Base-by-base conservation (phyloP, 306 rosid species). In the Dryas octopetala region DNA sequence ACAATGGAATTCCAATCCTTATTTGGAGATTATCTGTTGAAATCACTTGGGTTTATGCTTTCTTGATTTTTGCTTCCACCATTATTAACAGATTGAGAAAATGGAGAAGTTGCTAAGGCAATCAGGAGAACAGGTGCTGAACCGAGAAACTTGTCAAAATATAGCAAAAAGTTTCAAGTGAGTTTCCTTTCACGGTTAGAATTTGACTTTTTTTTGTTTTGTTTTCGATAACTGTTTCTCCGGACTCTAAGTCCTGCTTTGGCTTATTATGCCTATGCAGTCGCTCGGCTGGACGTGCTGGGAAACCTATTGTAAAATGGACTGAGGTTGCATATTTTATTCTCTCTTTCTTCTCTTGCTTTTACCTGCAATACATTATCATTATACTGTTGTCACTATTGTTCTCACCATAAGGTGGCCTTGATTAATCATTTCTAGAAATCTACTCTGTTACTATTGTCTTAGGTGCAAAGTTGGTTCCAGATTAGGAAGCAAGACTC, bases 261-360 rank as follows among this genome's bases (percentile, higher is more conserved):
- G 74, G 50, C 43, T 13, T 84, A 68, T 76, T 68, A 15, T 85
- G 71, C 45, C 15, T 78, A 38, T 88, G 85, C 90, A 95, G 98
- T 80, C 89, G 85, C 65, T 90, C 97, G 0, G 74, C 93, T 17
- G 99, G 85, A 77, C 98, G 98, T 68, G 97, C 98, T 47, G 99
- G 97, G 76, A 92, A 95, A 52, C 98, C 99, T 32, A 26, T 85
- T 54, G 26, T 95, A 65, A 95, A 88, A 80, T 90, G 96, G 97
- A 81, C 77, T 9, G 92, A 95, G 96, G 98, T 95, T 76, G 64
- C 72, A 47, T 64, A 81, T 71, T 78, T 73, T 53, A 49, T 2
- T 55, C 61, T 79, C 66, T 23, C 26, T 13, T 47, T 77, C 51
- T 9, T 26, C 65, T 19, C 3, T 14, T 68, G 14, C 45, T 48